Evolutionary conservation across 495 filamentous ascomycete genomes (phyloP), one percentile per base, ranked within the genome.

Genomic region (Hypomontagnella submonticulosa): DNA sequence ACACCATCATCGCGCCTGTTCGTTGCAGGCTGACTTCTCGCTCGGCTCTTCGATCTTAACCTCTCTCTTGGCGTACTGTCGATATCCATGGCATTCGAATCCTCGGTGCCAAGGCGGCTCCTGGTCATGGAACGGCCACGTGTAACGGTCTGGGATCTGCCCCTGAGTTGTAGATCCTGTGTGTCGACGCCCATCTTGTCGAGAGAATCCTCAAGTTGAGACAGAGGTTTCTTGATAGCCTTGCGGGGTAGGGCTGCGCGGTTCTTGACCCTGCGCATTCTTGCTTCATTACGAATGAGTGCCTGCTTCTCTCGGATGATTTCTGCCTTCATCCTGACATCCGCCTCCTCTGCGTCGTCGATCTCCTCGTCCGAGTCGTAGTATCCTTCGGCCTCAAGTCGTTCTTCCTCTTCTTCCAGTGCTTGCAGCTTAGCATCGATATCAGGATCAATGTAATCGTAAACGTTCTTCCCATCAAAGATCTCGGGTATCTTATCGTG

Each of bases 371-470:
- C 72, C 13, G 78, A 81, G 56, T 79, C 78, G 43, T 81, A 81
- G 66, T 71, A 73, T 34, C 73, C 73, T 49, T 75, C 74, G 10
- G 87, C 89, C 78, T 97, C 87, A 3, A 98, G 84, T 53, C 88
- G 87, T 78, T 97, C 93, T 71, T 99, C 95, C 71, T 99, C 95
- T 56, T 92, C 93, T 75, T 99, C 95, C 36, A 99, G 83, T 42
- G 92, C 92, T 23, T 88, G 88, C 37, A 99, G 84, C 79, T 94
- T 97, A 59, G 85, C 83, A 67, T 97, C 95, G 76, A 99, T 98
- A 58, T 99, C 95, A 0, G 95, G 93, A 67, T 98, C 95, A 73
- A 98, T 88, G 74, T 89, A 99, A 75, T 99, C 95, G 81, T 92
- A 92, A 32, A 99, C 91, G 77, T 99, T 98, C 83, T 91, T 92